Conservation (phyloP, 768 basidiomycete species). For the Mycena kentingensis region DNA sequence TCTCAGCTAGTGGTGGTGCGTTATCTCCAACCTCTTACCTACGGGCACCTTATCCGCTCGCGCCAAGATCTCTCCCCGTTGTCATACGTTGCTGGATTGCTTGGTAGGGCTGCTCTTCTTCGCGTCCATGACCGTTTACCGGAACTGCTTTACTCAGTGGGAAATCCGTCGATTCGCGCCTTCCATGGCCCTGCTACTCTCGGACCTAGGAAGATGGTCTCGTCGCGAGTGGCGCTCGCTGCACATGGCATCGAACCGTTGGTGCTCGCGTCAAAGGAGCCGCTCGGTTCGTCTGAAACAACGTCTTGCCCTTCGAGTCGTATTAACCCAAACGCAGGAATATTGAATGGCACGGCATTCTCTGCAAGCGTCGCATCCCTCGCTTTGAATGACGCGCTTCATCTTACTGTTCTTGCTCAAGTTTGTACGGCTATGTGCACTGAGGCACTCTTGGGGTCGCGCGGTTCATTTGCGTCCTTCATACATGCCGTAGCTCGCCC, state of each 20-base stretch:
- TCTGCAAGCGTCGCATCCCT: slow-evolving; percentile 73
- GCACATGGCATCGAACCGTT: slow-evolving; percentile 60
- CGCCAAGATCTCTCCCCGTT: slow-evolving; percentile 42
- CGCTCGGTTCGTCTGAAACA: slow-evolving; percentile 42
- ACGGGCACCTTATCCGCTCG: slow-evolving; percentile 5
- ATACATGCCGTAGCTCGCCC: slow-evolving; percentile 75
- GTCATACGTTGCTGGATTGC: slow-evolving; percentile 67
- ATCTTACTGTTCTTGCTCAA: slow-evolving; percentile 62
- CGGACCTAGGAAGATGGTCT: slow-evolving; percentile 50
- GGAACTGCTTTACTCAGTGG: slow-evolving; percentile 36
- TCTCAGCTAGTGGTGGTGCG: slow-evolving; percentile 76
- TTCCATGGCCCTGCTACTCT: slow-evolving; percentile 56
- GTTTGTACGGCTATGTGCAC: slow-evolving; percentile 80
- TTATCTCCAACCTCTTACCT: slow-evolving; percentile 4
- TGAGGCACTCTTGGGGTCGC: slow-evolving; percentile 70
- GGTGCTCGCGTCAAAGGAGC: slow-evolving; percentile 64
- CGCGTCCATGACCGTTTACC: not conserved
- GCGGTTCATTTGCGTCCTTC: slow-evolving; percentile 67
- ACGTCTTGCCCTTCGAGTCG: not conserved
- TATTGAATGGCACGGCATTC: slow-evolving; percentile 77
- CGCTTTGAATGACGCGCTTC: slow-evolving; percentile 69
- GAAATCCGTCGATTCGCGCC: slow-evolving; percentile 67
- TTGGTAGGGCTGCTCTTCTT: slow-evolving; percentile 40
- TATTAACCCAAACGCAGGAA: slow-evolving; percentile 20
- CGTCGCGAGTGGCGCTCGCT: slow-evolving; percentile 53